These are phyloP conservation scores for Aspergillus novoparasiticus DNA, from an alignment of 2,329 filamentous ascomycete species.

Conservation along the genomic window DNA sequence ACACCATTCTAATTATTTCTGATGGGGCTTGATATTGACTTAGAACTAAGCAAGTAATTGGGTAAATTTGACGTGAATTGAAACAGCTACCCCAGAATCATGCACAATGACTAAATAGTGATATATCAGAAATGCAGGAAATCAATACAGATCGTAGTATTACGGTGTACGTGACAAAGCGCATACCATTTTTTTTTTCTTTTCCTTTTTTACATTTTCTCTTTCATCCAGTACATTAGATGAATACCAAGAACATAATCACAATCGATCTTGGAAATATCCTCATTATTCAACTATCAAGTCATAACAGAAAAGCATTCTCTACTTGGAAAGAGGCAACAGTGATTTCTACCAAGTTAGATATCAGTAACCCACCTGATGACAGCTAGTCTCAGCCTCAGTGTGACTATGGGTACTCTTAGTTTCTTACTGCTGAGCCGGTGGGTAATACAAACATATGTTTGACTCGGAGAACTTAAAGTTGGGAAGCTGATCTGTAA, in stretches of 20 bases:
- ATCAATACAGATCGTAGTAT: neutral
- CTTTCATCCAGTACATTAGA: neutral
- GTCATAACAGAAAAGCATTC: neutral
- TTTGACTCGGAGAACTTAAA: neutral
- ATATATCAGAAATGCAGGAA: conserved; percentile 1
- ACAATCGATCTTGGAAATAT: too few species aligned
- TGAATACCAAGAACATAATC: too few species aligned
- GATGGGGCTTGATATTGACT: neutral
- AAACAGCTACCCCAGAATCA: neutral
- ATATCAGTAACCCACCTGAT: neutral
- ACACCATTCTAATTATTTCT: neutral
- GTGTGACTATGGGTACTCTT: neutral
- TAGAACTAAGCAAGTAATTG: neutral
- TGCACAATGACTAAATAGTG: neutral
- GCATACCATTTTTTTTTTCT: neutral
- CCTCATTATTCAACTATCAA: neutral
- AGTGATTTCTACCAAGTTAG: neutral
- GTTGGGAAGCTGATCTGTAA: neutral
- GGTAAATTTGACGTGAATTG: neutral
- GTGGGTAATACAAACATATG: neutral
- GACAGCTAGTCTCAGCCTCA: neutral
- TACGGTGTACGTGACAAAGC: neutral
- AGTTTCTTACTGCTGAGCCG: neutral
- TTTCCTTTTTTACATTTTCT: neutral
- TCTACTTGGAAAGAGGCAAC: neutral